Evolutionary conservation across 768 basidiomycete species (phyloP), one percentile per base, ranked within the genome.

Genomic region (Roridomyces roridus): DNA sequence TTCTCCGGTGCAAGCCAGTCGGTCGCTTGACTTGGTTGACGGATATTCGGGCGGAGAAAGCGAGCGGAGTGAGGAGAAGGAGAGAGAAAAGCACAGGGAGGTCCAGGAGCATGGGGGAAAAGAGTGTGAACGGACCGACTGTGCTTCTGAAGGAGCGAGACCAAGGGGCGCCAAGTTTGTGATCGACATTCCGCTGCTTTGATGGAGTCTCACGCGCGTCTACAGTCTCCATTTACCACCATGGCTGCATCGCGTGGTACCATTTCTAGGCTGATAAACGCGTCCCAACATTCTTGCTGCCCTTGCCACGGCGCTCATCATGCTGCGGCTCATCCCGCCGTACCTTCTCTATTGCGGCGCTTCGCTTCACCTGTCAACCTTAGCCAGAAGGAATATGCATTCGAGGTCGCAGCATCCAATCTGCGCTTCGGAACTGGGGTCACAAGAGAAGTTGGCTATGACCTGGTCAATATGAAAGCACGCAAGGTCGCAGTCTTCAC

Each of bases 401-500:
- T 96, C 67, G 94, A 96, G 82, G 85, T 94, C 40, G 89, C 94
- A 12, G 94, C 94, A 5, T 87, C 90, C 37, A 94, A 96, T 71
- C 73, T 96, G 57, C 79, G 94, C 46, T 96, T 96, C 66, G 94
- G 94, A 2, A 89, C 94, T 59, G 94, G 94, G 26, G 94, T 94
- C 31, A 95, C 94, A 4, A 80, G 81, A 35, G 94, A 96, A 72
- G 90, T 96, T 25, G 94, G 94, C 29, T 93, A 95, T 89, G 94
- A 95, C 72, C 80, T 96, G 65, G 91, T 90, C 80, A 96, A 96
- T 75, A 89, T 93, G 91, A 90, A 88, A 53, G 93, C 94, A 7
- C 83, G 85, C 64, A 94, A 97, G 88, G 92, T 98, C 61, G 96
- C 85, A 17, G 91, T 98, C 20, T 96, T 96, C 70, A 98, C 96